Evolutionary conservation across 78 protist species (phyloP).

Genomic region (Bigelowiella natans): DNA sequence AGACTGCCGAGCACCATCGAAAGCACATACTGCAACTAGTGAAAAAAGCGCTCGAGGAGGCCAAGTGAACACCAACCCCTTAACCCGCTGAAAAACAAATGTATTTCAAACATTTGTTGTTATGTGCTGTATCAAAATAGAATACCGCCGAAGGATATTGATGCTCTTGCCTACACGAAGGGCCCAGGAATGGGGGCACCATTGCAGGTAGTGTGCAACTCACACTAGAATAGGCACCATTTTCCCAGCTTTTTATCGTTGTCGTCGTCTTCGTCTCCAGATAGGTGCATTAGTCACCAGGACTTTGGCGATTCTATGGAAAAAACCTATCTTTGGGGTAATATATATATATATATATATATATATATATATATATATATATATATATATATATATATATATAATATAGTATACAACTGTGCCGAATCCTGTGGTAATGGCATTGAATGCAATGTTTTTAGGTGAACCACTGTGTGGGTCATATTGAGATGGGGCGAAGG

Average conservation of each 20-base stretch:
- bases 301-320: not conserved
- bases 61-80: not conserved
- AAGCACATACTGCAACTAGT: not conserved
- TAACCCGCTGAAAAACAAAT: not conserved
- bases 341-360: not conserved
- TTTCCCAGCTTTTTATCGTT: not conserved
- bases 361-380: not conserved
- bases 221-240: no score
- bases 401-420: not conserved
- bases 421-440: no score
- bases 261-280: not conserved
- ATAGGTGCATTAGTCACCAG: not conserved
- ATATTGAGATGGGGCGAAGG: slow-evolving; percentile 97
- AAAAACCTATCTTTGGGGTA: not conserved
- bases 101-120: not conserved
- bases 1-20: slow-evolving; percentile 70
- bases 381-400: not conserved
- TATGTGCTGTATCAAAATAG: not conserved
- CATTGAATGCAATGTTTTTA: no score
- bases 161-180: not conserved
- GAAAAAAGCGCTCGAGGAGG: not conserved
- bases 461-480: slow-evolving; percentile 55
- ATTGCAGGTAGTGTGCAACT: no score
- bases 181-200: no score
- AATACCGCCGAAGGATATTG: not conserved